Base-by-base conservation (phyloP, 1,284 basidiomycete species). In the Coniferiporia weirii region DNA sequence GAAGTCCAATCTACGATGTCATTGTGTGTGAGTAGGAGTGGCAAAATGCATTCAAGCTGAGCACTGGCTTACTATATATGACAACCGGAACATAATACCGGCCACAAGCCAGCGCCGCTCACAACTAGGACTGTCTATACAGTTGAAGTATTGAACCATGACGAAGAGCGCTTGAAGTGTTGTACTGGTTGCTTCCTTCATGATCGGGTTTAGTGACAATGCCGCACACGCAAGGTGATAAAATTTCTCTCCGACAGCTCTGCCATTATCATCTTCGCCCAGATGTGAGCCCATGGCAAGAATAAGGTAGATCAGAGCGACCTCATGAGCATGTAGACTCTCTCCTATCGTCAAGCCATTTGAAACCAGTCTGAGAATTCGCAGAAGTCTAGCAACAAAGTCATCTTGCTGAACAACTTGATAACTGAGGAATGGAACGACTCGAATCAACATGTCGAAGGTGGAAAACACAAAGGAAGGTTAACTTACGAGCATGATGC, bases 111-210 rank as follows among this genome's bases (percentile, higher is more conserved):
- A 83, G 46, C 77, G 67, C 47, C 73, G 72, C 61, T 82, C 80
- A 54, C 73, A 75, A 13, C 70, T 70, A 9, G 70, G 68, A n/a
- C 74, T 70, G 63, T 77, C 75, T n/a, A 73, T 70, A 40, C 73
- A 70, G 63, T 75, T 76, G n/a, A 74, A 69, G 61, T 76, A 81
- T 13, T 74, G 70, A 13, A 75, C 67, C 59, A 79, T 70, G 61
- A 80, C 65, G 60, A 79, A 78, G n/a, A 82, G 63, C 4, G 79
- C 75, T 61, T 80, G 78, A 8, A 79, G 71, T 0, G 79, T 77
- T 4, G 79, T 74, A 47, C 70, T 74, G 9, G 76, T 79, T 17
- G 74, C 76, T 40, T 77, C 75, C 8, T 71, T 62, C n/a, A 74
- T 60, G 34, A 81, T 71, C 0, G 80, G 74, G 49, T 74, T 71